Evolutionary conservation across 139 green algal species (phyloP).

Genomic region (Chlamydomonas sp.): DNA sequence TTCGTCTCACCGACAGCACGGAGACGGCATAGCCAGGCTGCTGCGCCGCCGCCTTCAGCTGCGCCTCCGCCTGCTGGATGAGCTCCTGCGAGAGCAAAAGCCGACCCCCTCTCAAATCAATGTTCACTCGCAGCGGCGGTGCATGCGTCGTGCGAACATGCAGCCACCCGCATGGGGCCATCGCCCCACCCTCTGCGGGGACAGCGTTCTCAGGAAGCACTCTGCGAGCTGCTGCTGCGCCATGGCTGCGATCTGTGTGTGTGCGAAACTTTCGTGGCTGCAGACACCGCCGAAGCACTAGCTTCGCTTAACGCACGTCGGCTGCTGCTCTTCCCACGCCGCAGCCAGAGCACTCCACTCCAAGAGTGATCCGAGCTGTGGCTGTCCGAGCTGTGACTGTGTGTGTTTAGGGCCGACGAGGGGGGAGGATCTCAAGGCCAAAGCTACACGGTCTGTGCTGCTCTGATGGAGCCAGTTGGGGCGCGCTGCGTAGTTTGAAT

Average conservation of each 20-base stretch:
- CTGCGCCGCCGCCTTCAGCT: slow-evolving; percentile 53
- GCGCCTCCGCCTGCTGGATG: slow-evolving; percentile 73
- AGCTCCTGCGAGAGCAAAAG: slow-evolving; percentile 63
- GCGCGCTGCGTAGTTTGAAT: too few species aligned
- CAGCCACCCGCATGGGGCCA: not conserved
- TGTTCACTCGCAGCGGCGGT: not conserved
- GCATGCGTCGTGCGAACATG: not conserved
- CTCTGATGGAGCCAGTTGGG: too few species aligned
- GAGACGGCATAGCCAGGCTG: slow-evolving; percentile 67
- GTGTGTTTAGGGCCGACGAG: not conserved
- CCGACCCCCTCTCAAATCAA: too few species aligned
- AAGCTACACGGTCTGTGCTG: too few species aligned
- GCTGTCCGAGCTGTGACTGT: not conserved
- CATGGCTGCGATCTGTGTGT: not conserved
- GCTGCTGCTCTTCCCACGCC: too few species aligned
- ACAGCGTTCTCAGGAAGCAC: slow-evolving; percentile 37
- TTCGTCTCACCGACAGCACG: slow-evolving; percentile 56
- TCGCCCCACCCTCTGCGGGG: slow-evolving; percentile 25
- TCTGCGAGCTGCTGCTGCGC: slow-evolving; percentile 29
- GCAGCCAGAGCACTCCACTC: too few species aligned
- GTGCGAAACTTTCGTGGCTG: not conserved
- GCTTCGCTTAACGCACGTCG: not conserved
- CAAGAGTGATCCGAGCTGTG: not conserved
- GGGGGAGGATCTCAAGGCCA: too few species aligned
- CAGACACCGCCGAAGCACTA: not conserved